These are phyloP conservation scores for Xylaria scruposa DNA, from an alignment of 495 filamentous ascomycete genomes.

Conservation along the genomic window DNA sequence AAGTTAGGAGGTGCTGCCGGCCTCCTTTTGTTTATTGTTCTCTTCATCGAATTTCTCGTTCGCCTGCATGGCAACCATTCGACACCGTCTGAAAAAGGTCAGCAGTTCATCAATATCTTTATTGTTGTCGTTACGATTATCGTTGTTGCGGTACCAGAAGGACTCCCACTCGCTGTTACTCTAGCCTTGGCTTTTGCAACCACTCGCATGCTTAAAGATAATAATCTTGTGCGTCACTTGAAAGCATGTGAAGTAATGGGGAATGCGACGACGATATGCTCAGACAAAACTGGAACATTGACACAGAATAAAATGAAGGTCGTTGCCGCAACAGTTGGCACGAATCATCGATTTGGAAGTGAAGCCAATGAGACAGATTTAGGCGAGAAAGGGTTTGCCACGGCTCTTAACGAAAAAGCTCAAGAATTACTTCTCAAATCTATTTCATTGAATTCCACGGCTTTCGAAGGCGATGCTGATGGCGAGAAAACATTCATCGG, in stretches of 20 bases:
- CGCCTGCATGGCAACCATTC: conserved; percentile 62
- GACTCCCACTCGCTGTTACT: conserved; percentile 89
- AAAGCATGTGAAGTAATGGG: conserved; percentile 99
- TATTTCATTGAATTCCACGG: conserved; percentile 85
- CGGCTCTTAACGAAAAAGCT: conserved; percentile 60
- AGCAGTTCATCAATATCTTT: conserved; percentile 88
- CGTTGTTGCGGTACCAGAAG: conserved; percentile 94
- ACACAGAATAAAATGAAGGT: conserved; percentile 93
- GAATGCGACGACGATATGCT: conserved; percentile 94
- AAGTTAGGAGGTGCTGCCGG: conserved; percentile 89
- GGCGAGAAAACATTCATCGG: conserved; percentile 77
- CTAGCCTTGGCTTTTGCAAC: conserved; percentile 94
- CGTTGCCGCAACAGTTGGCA: conserved; percentile 78
- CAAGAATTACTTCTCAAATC: conserved; percentile 74
- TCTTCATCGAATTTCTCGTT: conserved; percentile 88
- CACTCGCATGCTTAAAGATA: conserved; percentile 92
- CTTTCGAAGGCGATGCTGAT: conserved; percentile 82
- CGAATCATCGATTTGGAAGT: conserved; percentile 67
- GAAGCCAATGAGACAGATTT: conserved; percentile 48
- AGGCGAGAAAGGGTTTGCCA: conserved; percentile 65
- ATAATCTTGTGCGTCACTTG: conserved; percentile 89
- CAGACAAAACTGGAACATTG: conserved; percentile 96
- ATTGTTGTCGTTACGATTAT: conserved; percentile 95
- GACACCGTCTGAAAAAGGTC: conserved; percentile 77
- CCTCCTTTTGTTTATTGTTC: conserved; percentile 84